A percentile compares a stretch with the other conserved stretches of the same genome.
Conservation (phyloP, 225 moss, liverwort and hornwort genomes). For the Pleurozium schreberi region DNA sequence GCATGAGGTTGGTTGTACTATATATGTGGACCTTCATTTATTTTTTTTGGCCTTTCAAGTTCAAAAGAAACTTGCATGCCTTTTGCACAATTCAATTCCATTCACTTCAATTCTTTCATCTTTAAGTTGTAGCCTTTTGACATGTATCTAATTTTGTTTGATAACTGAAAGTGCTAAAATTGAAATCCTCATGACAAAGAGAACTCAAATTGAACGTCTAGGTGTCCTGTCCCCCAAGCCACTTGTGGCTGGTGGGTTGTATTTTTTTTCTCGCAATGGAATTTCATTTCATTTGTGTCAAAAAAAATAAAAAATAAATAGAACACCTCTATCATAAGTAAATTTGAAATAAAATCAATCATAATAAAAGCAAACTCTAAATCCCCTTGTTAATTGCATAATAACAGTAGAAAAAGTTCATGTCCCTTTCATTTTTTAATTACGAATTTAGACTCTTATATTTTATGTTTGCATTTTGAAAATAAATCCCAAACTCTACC, state of each 20-base stretch:
- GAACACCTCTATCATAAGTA: neutral
- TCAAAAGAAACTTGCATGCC: neutral
- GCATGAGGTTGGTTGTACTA: too few relatives aligned
- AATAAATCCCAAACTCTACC: neutral
- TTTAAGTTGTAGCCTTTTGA: neutral
- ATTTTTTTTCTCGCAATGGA: too few relatives aligned
- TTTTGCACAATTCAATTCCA: neutral
- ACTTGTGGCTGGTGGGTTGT: too few relatives aligned
- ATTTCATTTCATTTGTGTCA: too few relatives aligned
- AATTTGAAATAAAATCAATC: neutral
- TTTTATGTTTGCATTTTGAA: neutral
- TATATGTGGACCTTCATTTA: too few relatives aligned
- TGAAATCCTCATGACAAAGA: neutral
- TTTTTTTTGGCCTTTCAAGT: too few relatives aligned
- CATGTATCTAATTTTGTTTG: neutral
- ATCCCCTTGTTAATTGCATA: neutral
- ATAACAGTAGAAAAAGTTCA: neutral
- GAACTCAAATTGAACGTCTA: too few relatives aligned
- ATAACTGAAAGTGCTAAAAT: neutral
- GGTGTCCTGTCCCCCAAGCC: too few relatives aligned
- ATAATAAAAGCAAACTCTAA: neutral
- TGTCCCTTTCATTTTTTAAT: accelerated
- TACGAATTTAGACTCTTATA: neutral
- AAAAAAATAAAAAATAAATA: neutral
- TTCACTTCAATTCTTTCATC: neutral